Evolutionary conservation across 164 flowering plant genomes (phyloP), one percentile per base, ranked within the genome.

Genomic region (Vitis labrusca): DNA sequence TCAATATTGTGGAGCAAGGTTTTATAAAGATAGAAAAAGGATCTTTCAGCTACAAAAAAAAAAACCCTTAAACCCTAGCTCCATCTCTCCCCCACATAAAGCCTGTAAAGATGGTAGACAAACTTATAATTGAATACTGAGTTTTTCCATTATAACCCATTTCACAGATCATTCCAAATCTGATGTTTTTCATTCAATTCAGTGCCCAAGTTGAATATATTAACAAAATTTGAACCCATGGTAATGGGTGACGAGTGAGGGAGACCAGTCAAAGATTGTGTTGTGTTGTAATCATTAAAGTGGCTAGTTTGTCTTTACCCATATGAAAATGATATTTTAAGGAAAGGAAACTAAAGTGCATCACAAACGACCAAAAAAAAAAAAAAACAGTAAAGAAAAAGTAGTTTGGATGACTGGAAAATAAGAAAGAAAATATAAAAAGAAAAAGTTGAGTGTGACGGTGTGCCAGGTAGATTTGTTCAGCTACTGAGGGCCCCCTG

Each of bases 191-290:
- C 44, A 37, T 37, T 37, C 44, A 37, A 37, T 37, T 37, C 44
- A 37, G 44, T 37, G 44, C 5, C 5, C 44, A 37, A 37, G 44
- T 37, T 37, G 44, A 37, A 37, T 37, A 3, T 37, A 37, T 37
- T 37, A 37, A 37, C 44, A 37, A 37, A 37, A 37, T 37, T 37
- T 37, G 44, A 37, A 37, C 44, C 5, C 44, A 37, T 37, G 5
- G 44, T 37, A 3, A 37, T 37, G 44, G 44, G 0, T 37, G 11
- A 29, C 30, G 67, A 49, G 72, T 56, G 67, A 37, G 63, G 50
- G 69, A 51, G 75, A 74, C 67, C 78, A 71, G 85, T 82, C 85
- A 82, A 82, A 77, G 82, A 82, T 82, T 75, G 78, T 58, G 74
- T 65, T 58, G 9, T 37, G 44, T 6, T 37, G 74, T 68, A 71